Evolutionary conservation across 352 stramenopile species (phyloP).

Genomic region (Thalassiosira ordinaria): DNA sequence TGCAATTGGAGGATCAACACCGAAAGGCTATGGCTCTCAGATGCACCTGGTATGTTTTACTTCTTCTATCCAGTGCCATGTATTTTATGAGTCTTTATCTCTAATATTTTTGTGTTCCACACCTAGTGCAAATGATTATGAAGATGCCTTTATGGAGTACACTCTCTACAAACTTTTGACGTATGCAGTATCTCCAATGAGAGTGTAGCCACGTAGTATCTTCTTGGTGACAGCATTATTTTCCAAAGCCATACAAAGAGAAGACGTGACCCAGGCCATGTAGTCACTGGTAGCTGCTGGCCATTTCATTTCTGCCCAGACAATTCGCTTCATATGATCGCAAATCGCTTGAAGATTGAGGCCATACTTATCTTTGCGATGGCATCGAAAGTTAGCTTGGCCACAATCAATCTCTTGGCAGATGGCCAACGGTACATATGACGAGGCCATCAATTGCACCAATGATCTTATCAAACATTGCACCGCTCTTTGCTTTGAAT

Average conservation of each 20-base stretch:
- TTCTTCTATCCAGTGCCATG: too few species aligned
- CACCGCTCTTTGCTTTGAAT: slow-evolving; percentile 2
- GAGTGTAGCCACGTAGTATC: slow-evolving; percentile 18
- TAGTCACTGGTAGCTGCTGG: slow-evolving; percentile 16
- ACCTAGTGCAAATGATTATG: too few species aligned
- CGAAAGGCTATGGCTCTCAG: too few species aligned
- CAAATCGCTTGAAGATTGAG: slow-evolving; percentile 25
- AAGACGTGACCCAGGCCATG: neutral
- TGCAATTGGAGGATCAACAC: too few species aligned
- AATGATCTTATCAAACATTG: slow-evolving; percentile 18
- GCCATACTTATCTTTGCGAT: slow-evolving; percentile 46
- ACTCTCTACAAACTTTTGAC: too few species aligned
- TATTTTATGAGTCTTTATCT: too few species aligned
- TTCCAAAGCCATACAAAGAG: slow-evolving; percentile 8
- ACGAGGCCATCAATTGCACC: slow-evolving; percentile 26
- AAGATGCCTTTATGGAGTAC: too few species aligned
- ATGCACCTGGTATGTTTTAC: too few species aligned
- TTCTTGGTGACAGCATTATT: slow-evolving; percentile 1
- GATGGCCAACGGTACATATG: neutral
- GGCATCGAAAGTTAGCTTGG: slow-evolving; percentile 21
- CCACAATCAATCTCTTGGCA: neutral
- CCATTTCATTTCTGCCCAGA: neutral
- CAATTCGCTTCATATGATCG: slow-evolving; percentile 5
- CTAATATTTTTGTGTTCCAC: too few species aligned
- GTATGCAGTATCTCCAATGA: slow-evolving; percentile 32